Evolutionary conservation across 176 grass and related monocot species (phyloP).

Genomic region (Poa annua): DNA sequence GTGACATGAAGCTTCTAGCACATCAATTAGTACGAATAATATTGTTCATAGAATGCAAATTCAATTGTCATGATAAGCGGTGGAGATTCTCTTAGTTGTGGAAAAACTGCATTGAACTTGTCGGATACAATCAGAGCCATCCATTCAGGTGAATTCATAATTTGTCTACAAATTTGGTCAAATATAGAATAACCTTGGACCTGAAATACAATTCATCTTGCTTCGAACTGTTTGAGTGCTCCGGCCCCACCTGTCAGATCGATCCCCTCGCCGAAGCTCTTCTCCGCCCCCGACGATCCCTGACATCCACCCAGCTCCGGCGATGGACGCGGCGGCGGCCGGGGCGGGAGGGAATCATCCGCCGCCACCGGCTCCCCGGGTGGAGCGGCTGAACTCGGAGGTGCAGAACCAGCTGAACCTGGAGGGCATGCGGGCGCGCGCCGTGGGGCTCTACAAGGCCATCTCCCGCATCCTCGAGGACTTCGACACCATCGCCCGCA

Average conservation of each 20-base stretch:
- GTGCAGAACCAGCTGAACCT: conserved; percentile 89
- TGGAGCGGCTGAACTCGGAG: conserved; percentile 68
- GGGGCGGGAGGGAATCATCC: conserved; percentile 28
- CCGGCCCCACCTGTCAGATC: neutral
- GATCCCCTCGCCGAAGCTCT: neutral
- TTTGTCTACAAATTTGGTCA: too few species aligned
- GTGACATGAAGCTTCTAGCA: too few species aligned
- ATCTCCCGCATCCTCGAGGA: conserved; percentile 92
- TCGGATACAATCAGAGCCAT: too few species aligned
- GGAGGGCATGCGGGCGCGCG: conserved; percentile 83
- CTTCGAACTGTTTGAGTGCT: too few species aligned
- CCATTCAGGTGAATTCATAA: too few species aligned
- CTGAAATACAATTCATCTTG: too few species aligned
- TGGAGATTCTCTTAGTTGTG: too few species aligned
- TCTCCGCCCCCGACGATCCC: neutral
- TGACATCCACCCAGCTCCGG: conserved; percentile 25
- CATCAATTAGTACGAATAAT: too few species aligned
- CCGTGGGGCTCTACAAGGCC: conserved; percentile 79
- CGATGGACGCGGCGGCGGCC: conserved; percentile 51
- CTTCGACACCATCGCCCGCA: conserved; percentile 71
- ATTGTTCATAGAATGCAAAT: too few species aligned
- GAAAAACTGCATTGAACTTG: too few species aligned
- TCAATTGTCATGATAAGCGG: too few species aligned
- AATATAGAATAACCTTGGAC: too few species aligned
- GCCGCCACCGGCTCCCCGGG: conserved; percentile 39